Percentiles rank a stretch among this genome's conserved stretches.
Conservation (phyloP, 2,329 filamentous ascomycete species). For the Diaporthe vexans region DNA sequence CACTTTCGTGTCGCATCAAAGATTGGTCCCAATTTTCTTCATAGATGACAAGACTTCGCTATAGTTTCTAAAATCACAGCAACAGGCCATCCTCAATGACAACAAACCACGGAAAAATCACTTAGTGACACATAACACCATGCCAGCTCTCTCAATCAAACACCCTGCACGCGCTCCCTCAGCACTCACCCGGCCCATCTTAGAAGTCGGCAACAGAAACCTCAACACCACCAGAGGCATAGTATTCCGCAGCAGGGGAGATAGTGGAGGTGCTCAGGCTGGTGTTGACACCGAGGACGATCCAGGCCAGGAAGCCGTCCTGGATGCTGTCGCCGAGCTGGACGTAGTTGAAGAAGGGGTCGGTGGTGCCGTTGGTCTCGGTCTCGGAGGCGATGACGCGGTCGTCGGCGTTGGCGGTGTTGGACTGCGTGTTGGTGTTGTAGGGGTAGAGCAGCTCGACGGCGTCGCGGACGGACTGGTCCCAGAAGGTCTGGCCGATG, state of each 20-base stretch:
- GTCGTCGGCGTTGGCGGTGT: slow-evolving; percentile 47
- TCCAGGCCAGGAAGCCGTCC: slow-evolving; percentile 50
- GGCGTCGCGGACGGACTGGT: slow-evolving; percentile 46
- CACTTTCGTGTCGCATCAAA: no score
- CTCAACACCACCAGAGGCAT: slow-evolving; percentile 36
- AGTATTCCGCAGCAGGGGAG: slow-evolving; percentile 47
- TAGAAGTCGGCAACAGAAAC: not conserved
- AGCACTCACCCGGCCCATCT: not conserved
- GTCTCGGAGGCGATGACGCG: slow-evolving; percentile 46
- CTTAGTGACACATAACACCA: no score
- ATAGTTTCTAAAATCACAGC: not conserved
- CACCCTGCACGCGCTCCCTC: not conserved
- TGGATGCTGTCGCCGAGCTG: slow-evolving; percentile 46
- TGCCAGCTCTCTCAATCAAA: not conserved
- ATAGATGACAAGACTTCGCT: no score
- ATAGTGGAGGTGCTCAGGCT: slow-evolving; percentile 43
- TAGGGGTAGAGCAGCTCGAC: slow-evolving; percentile 47
- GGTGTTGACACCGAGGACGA: slow-evolving; percentile 50
- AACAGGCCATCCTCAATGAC: no score
- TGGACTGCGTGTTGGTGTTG: slow-evolving; percentile 46
- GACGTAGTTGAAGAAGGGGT: slow-evolving; percentile 49
- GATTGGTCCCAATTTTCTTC: no score
- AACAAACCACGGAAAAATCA: not conserved
- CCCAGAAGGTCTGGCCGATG: slow-evolving; percentile 50
- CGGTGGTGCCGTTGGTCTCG: slow-evolving; percentile 48